A percentile compares a stretch with the other conserved stretches of the same genome.
Evolutionary conservation across 2,329 filamentous ascomycete species (phyloP).

Genomic region (Hypoxylon sp.): DNA sequence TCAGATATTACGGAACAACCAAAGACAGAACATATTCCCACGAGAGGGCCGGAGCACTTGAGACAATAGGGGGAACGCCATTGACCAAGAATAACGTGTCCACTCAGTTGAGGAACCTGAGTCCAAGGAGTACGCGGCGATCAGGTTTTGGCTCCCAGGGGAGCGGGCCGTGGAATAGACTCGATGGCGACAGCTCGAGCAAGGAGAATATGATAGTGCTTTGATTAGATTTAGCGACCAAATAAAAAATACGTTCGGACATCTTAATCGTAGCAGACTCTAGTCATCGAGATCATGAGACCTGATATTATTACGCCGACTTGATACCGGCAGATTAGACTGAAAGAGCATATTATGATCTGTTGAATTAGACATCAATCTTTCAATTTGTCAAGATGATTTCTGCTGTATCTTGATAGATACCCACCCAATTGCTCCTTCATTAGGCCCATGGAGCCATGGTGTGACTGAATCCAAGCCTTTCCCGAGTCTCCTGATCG

Average conservation of each 20-base stretch:
- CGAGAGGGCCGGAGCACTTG: not conserved
- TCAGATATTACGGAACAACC: conserved; percentile 24
- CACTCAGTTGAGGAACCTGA: conserved; percentile 20
- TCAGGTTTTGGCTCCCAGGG: conserved; percentile 19
- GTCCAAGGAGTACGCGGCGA: conserved; percentile 13
- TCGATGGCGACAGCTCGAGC: conserved; percentile 18
- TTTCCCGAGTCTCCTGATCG: not conserved
- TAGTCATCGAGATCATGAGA: not conserved
- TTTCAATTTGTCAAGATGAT: not conserved
- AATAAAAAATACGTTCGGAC: conserved; percentile 1
- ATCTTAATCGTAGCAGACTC: not conserved
- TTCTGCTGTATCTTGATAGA: not conserved
- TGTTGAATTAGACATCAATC: not conserved
- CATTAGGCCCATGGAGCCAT: not conserved
- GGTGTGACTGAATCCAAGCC: not conserved
- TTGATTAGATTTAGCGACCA: not conserved
- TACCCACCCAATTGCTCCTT: not conserved
- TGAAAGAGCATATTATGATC: not conserved
- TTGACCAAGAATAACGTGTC: conserved; percentile 15
- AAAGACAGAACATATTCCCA: not conserved
- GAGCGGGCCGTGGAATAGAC: conserved; percentile 23
- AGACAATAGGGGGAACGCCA: conserved; percentile 26
- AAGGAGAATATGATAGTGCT: conserved; percentile 21
- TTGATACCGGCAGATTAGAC: not conserved
- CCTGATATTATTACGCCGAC: not conserved